A percentile compares a stretch with the other conserved stretches of the same genome.
These are phyloP conservation scores for Onygenales sp. DNA, from an alignment of 2,329 filamentous ascomycete genomes.

Conservation along the genomic window DNA sequence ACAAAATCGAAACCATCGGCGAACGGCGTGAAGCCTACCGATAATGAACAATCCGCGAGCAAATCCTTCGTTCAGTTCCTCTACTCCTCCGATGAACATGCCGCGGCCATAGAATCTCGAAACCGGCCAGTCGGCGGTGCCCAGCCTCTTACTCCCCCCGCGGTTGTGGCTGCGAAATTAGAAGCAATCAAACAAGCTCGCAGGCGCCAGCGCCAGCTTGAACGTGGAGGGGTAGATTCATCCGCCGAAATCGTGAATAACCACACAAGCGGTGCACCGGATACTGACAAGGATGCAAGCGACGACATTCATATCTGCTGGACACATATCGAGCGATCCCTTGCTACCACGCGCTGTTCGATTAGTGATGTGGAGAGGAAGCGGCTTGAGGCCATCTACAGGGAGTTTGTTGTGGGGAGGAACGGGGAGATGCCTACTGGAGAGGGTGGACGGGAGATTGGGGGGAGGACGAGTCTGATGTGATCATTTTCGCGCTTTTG, in stretches of 20 bases:
- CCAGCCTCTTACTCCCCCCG: constrained; percentile 62
- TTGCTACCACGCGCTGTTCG: constrained; percentile 69
- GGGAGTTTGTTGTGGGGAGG: constrained; percentile 82
- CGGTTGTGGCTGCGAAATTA: constrained; percentile 71
- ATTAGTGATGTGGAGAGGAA: constrained; percentile 70
- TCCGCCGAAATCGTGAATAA: constrained; percentile 9
- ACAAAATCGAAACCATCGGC: constrained; percentile 20
- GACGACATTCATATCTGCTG: constrained; percentile 74
- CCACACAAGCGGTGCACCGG: constrained; percentile 11
- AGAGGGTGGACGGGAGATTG: constrained; percentile 83
- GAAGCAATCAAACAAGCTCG: constrained; percentile 66
- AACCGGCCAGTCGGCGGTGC: constrained; percentile 28
- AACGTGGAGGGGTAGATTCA: constrained; percentile 22
- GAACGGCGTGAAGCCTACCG: constrained; percentile 13
- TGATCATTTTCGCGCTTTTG: constrained; percentile 29
- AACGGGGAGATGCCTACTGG: constrained; percentile 95
- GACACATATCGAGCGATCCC: constrained; percentile 70
- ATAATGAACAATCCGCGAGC: constrained; percentile 22
- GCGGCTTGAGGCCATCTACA: constrained; percentile 71
- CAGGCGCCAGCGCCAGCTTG: constrained; percentile 49
- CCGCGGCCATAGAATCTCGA: constrained; percentile 35
- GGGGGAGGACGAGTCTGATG: constrained; percentile 89
- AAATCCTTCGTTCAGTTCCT: constrained; percentile 68
- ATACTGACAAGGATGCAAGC: constrained; percentile 22
- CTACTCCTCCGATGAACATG: constrained; percentile 53